Base-by-base conservation (phyloP, 306 rosid species). In the Prunus fruticosa region DNA sequence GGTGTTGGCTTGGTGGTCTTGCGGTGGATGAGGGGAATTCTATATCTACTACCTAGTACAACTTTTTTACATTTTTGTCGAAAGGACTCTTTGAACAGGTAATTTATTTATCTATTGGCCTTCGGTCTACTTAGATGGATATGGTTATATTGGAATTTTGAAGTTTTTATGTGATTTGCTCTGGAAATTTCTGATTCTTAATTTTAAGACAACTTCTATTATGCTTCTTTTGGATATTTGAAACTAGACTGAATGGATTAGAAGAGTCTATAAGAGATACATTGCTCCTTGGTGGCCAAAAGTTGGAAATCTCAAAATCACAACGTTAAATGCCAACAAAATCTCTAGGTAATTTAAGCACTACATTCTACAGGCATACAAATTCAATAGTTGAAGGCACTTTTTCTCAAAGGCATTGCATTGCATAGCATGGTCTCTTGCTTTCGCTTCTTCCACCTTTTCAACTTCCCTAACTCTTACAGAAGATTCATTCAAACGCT, bases 11-110 rank as follows among this genome's bases (percentile, higher is more conserved):
- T 23, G 23, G 23, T 23, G 23, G 23, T 23, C 23, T 23, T 23
- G 23, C 23, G 0, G 23, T 23, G n/a, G n/a, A n/a, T n/a, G n/a
- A n/a, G n/a, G n/a, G n/a, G n/a, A n/a, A n/a, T n/a, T n/a, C n/a
- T n/a, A n/a, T n/a, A n/a, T n/a, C n/a, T n/a, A n/a, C n/a, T n/a
- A n/a, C n/a, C n/a, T n/a, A n/a, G n/a, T n/a, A n/a, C n/a, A n/a
- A n/a, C n/a, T n/a, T n/a, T n/a, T n/a, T n/a, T n/a, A n/a, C n/a
- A 28, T 23, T 82, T 92, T 92, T 11, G 87, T 65, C 62, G 99
- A 95, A 27, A 95, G 78, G 1, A n/a, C n/a, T n/a, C n/a, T n/a
- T n/a, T n/a, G n/a, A n/a, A n/a, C n/a, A n/a, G n/a, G n/a, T n/a
- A n/a, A n/a, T n/a, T n/a, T n/a, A n/a, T n/a, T n/a, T n/a, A n/a